Percentiles rank a stretch among this genome's conserved stretches.
phyloP scores from a whole-genome alignment of 768 basidiomycete genomes.

The Crepidotus variabilis region DNA sequence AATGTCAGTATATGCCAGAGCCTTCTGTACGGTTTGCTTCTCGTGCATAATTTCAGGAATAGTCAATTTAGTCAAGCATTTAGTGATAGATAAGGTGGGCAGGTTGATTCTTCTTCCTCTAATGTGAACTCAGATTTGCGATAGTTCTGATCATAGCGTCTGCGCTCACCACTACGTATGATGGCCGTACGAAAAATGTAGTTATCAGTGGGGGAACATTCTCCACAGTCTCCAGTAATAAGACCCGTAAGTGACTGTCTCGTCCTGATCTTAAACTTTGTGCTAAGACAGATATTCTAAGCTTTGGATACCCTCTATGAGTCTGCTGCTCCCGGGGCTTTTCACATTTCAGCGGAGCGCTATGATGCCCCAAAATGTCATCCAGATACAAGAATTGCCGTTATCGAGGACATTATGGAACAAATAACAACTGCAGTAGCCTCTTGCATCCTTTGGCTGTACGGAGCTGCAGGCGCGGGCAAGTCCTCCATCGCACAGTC shows the following conservation, averaged over 20 bases:
- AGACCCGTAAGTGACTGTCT: background rate
- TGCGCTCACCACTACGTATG: no score
- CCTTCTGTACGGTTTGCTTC: no score
- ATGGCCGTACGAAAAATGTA: background rate
- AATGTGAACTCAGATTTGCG: no score
- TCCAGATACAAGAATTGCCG: constrained; percentile 9
- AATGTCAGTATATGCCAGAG: no score
- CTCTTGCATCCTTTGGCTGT: constrained; percentile 12
- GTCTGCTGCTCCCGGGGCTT: constrained; percentile 5
- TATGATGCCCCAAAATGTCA: constrained; percentile 13
- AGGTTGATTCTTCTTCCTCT: no score
- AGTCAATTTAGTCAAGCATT: no score
- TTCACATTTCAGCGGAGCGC: constrained; percentile 9
- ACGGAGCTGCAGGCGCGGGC: constrained; percentile 15
- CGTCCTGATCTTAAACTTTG: background rate
- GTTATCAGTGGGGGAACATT: background rate
- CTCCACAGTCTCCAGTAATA: background rate
- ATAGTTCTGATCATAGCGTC: no score
- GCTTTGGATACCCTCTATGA: background rate
- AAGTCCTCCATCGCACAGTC: constrained; percentile 14
- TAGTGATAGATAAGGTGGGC: no score
- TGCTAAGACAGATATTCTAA: background rate
- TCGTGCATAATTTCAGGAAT: no score
- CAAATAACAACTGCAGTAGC: background rate
- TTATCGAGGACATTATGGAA: background rate